Evolutionary conservation across 2,329 filamentous ascomycete genomes (phyloP).

Genomic region (Arachnomyces sp.): DNA sequence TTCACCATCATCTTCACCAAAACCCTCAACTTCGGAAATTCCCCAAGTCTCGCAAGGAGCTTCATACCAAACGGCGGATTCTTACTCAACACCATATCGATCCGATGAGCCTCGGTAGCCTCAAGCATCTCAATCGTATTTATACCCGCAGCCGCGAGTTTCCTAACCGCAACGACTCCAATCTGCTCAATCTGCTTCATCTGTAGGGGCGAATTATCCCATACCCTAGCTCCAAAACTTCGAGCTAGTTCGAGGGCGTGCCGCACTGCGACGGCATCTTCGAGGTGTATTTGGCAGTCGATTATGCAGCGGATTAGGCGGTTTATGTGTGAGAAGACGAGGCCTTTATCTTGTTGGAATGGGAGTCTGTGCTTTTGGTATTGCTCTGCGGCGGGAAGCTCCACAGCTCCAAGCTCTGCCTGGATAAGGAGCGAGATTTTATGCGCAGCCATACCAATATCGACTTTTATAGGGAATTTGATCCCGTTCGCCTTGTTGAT

Average conservation of each 20-base stretch:
- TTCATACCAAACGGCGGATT: slow-evolving; percentile 77
- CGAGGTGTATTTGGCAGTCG: slow-evolving; percentile 56
- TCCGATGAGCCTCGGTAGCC: slow-evolving; percentile 56
- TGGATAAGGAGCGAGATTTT: slow-evolving; percentile 76
- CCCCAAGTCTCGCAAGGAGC: slow-evolving; percentile 53
- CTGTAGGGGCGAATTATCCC: slow-evolving; percentile 75
- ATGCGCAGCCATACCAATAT: slow-evolving; percentile 57
- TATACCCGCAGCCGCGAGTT: slow-evolving; percentile 63
- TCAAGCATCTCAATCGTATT: slow-evolving; percentile 63
- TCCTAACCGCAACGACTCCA: slow-evolving; percentile 65
- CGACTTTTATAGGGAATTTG: slow-evolving; percentile 61
- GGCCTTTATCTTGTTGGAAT: slow-evolving; percentile 51
- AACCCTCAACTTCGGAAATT: slow-evolving; percentile 62
- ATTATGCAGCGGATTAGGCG: slow-evolving; percentile 67
- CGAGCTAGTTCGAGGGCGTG: slow-evolving; percentile 69
- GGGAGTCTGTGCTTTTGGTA: slow-evolving; percentile 47
- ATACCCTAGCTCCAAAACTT: slow-evolving; percentile 64
- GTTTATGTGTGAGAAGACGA: slow-evolving; percentile 60
- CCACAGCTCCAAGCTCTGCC: slow-evolving; percentile 58
- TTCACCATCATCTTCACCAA: slow-evolving; percentile 44
- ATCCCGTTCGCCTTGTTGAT: slow-evolving; percentile 63
- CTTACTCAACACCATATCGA: slow-evolving; percentile 68
- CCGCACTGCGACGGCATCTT: slow-evolving; percentile 59
- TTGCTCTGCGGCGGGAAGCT: slow-evolving; percentile 53
- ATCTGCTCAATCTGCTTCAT: slow-evolving; percentile 75